Conservation (phyloP, 345 rosid species). For the Arabidopsis arenosa region DNA sequence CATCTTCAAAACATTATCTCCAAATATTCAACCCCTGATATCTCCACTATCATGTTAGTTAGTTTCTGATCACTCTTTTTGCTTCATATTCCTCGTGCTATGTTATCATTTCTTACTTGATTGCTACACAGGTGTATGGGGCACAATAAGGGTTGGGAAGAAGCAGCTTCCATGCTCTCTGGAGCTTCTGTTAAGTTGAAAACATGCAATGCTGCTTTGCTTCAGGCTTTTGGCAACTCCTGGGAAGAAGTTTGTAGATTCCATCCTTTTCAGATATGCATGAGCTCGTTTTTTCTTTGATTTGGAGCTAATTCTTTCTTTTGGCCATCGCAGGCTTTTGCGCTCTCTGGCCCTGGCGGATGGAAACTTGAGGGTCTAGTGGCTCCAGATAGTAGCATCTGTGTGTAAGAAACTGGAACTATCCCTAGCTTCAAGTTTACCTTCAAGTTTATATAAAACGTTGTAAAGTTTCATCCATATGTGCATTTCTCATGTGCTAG, state of each 20-base stretch:
- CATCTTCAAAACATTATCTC: slow-evolving; percentile 78
- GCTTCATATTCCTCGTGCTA: slow-evolving; percentile 11
- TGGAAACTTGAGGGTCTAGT: slow-evolving; percentile 91
- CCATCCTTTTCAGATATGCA: neutral
- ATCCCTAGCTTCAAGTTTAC: slow-evolving; percentile 12
- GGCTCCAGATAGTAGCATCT: slow-evolving; percentile 59
- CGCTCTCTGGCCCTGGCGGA: slow-evolving; percentile 83
- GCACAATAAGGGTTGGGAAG: slow-evolving; percentile 99
- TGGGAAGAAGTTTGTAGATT: slow-evolving; percentile 80
- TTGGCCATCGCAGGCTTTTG: slow-evolving; percentile 70
- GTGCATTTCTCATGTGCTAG: slow-evolving; percentile 1
- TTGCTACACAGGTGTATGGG: slow-evolving; percentile 84
- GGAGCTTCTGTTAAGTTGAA: slow-evolving; percentile 80
- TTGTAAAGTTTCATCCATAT: slow-evolving; percentile 13
- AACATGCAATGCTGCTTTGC: slow-evolving; percentile 98
- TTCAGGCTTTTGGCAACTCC: slow-evolving; percentile 83
- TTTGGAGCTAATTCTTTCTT: slow-evolving; percentile 28
- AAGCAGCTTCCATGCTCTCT: slow-evolving; percentile 86
- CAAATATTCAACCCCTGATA: slow-evolving; percentile 67
- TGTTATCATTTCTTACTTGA: neutral
- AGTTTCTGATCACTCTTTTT: neutral
- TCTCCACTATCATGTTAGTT: slow-evolving; percentile 82
- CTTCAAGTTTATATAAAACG: neutral
- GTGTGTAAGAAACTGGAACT: slow-evolving; percentile 33
- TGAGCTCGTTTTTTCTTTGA: neutral